Evolutionary conservation across 768 basidiomycete species (phyloP).

Genomic region (Termitomyces sp.): DNA sequence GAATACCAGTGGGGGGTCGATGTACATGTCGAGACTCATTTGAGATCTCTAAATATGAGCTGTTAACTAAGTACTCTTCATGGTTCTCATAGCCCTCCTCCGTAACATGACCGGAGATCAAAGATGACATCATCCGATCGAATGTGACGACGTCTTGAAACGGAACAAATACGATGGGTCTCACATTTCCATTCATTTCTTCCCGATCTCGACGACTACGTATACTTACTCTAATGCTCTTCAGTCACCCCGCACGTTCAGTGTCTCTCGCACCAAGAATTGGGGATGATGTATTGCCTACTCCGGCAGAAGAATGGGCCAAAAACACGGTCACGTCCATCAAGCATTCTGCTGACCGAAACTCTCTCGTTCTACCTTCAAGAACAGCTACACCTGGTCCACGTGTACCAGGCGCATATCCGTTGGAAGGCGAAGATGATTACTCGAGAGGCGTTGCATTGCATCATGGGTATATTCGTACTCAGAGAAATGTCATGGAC

Average conservation of each 20-base stretch:
- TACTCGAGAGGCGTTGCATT: neutral
- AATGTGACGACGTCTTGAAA: neutral
- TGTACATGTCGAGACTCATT: no score
- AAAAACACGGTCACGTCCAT: conserved; percentile 4
- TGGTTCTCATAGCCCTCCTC: no score
- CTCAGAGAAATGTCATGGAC: conserved; percentile 16
- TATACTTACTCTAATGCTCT: neutral
- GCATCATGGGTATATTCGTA: conserved; percentile 17
- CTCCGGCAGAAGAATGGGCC: conserved; percentile 13
- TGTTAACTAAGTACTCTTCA: neutral
- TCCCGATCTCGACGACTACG: no score
- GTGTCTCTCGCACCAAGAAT: conserved; percentile 8
- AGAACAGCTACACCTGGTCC: conserved; percentile 8
- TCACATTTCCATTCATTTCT: neutral
- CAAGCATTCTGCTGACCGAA: conserved; percentile 1
- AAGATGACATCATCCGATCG: neutral
- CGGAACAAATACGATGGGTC: neutral
- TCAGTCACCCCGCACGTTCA: neutral
- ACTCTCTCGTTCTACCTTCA: neutral
- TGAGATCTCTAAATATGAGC: no score
- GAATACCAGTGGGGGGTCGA: no score
- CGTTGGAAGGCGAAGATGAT: neutral
- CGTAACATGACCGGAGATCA: no score
- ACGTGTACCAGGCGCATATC: conserved; percentile 15
- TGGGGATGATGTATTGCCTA: conserved; percentile 7